Conservation (phyloP, 208 protist species). For the Endotrypanum monterogeii region DNA sequence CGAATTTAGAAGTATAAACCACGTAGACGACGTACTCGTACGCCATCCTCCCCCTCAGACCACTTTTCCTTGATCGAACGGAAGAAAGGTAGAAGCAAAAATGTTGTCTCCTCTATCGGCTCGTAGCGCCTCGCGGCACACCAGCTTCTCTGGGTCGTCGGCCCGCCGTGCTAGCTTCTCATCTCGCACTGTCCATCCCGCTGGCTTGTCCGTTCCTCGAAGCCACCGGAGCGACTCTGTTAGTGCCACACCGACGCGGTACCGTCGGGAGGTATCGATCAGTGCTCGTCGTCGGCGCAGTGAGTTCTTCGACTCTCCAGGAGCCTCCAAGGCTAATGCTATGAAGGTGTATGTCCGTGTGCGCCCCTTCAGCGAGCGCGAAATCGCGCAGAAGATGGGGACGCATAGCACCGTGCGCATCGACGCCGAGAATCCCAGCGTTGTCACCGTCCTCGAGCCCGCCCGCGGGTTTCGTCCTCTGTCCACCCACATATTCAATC, state of each 20-base stretch:
- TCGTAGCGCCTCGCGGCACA: conserved; percentile 17
- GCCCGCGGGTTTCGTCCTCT: conserved; percentile 52
- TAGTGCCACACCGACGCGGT: conserved; percentile 24
- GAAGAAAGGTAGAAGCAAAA: not conserved
- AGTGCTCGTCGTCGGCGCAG: conserved; percentile 11
- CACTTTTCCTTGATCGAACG: not conserved
- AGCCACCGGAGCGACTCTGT: conserved; percentile 28
- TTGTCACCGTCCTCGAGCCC: conserved; percentile 79
- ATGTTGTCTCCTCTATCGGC: conserved; percentile 20
- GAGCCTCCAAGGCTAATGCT: conserved; percentile 34
- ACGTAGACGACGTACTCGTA: not conserved
- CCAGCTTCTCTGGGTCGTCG: conserved; percentile 11
- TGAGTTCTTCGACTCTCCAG: not conserved
- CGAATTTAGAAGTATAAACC: no score
- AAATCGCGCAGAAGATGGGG: conserved; percentile 44
- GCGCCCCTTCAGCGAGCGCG: conserved; percentile 82
- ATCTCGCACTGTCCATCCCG: not conserved
- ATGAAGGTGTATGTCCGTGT: conserved; percentile 91
- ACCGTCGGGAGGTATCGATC: conserved; percentile 5
- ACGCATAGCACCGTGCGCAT: conserved; percentile 73
- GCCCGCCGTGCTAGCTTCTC: conserved; percentile 16
- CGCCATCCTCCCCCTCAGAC: not conserved
- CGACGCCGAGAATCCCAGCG: conserved; percentile 52
- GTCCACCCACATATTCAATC: conserved; percentile 69
- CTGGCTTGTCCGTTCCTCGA: not conserved